A percentile compares a stretch with the other conserved stretches of the same genome.
Conservation (phyloP, 2,329 filamentous ascomycete species). For the Calonectria honghensis region DNA sequence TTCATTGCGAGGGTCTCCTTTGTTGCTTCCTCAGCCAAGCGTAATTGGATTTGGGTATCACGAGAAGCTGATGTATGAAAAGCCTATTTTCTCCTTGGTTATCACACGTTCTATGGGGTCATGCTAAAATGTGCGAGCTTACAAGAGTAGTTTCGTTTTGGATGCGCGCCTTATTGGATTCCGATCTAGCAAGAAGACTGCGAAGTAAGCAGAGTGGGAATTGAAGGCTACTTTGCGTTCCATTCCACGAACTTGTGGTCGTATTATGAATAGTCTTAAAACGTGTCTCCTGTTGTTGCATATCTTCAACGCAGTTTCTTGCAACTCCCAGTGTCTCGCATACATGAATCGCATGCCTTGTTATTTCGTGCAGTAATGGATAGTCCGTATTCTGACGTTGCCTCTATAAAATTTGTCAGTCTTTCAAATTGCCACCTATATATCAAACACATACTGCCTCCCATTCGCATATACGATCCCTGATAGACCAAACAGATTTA, state of each 20-base stretch:
- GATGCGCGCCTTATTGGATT: not conserved
- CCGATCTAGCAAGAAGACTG: not conserved
- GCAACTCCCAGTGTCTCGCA: not conserved
- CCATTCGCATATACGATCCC: not conserved
- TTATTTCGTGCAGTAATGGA: not conserved
- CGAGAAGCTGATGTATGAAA: not conserved
- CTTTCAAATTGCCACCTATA: not conserved
- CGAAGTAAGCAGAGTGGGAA: not conserved
- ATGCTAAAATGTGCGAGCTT: not conserved
- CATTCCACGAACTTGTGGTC: not conserved
- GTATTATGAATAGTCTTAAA: not conserved
- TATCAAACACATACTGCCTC: not conserved
- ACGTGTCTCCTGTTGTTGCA: not conserved
- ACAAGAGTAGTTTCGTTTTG: not conserved
- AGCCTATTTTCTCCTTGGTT: not conserved
- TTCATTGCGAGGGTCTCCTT: conserved; percentile 1
- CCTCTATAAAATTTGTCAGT: not conserved
- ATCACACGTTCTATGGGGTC: not conserved
- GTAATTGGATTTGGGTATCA: conserved; percentile 3
- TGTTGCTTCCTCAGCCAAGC: not conserved
- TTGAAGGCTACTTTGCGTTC: not conserved
- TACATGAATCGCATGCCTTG: not conserved
- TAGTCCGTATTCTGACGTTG: not conserved
- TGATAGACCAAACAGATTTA: not conserved
- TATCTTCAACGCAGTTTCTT: not conserved